A percentile compares a stretch with the other conserved stretches of the same genome.
These are phyloP conservation scores for Ophiostoma ulmi DNA, from an alignment of 2,329 filamentous ascomycete species.

Conservation along the genomic window DNA sequence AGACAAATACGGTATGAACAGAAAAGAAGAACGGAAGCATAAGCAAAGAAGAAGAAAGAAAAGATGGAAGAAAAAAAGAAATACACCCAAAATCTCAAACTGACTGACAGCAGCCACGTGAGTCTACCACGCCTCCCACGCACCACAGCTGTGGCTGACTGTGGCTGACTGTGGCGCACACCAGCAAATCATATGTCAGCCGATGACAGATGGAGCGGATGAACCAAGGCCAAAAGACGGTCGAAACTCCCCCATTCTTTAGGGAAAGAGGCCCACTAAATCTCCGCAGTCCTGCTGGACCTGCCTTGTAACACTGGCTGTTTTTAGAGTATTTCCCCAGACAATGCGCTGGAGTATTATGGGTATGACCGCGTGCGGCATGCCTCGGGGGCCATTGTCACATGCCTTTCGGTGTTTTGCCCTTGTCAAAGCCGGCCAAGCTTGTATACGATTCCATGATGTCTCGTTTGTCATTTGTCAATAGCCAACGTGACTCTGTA, in stretches of 20 bases:
- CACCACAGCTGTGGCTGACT: not conserved
- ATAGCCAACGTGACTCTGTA: not conserved
- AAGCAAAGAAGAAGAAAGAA: not conserved
- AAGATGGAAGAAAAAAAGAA: not conserved
- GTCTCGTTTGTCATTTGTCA: not conserved
- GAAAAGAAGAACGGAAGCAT: too few relatives aligned
- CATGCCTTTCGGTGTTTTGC: constrained; percentile 16
- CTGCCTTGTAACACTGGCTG: constrained; percentile 1
- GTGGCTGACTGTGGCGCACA: not conserved
- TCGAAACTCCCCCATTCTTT: constrained; percentile 1
- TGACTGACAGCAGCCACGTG: not conserved
- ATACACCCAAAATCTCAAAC: not conserved
- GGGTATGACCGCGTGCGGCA: constrained; percentile 12
- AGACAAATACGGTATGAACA: not conserved
- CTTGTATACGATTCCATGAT: not conserved
- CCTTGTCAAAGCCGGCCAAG: not conserved
- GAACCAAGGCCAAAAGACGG: not conserved
- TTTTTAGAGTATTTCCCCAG: constrained; percentile 11
- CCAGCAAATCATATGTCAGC: not conserved
- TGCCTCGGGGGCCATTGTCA: constrained; percentile 17
- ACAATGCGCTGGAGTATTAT: not conserved
- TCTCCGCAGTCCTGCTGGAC: constrained; percentile 6
- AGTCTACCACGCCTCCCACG: not conserved
- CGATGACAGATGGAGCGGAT: not conserved
- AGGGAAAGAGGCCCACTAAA: not conserved